These are phyloP conservation scores for Chytriomyces confervae DNA, from an alignment of 192 early-diverging fungal genomes.

Conservation along the genomic window DNA sequence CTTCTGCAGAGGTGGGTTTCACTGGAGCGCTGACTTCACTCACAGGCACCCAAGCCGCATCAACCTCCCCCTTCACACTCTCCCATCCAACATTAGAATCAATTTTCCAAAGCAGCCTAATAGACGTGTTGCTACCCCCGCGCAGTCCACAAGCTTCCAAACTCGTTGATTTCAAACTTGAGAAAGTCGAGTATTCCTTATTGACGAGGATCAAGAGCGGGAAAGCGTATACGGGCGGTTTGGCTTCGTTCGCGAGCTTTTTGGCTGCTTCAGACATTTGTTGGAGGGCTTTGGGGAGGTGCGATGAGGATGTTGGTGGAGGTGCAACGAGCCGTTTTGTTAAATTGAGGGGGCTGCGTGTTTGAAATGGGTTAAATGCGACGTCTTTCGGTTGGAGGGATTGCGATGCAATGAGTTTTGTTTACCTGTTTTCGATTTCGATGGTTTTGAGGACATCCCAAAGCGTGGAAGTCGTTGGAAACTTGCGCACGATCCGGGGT, in stretches of 20 bases:
- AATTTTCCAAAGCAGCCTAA: constrained; percentile 70
- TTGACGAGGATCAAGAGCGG: constrained; percentile 71
- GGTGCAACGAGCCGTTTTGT: constrained; percentile 45
- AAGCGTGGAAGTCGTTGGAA: constrained; percentile 59
- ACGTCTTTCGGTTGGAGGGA: too few species aligned
- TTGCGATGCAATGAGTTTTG: too few species aligned
- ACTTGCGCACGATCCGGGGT: constrained; percentile 68
- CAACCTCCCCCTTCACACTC: constrained; percentile 56
- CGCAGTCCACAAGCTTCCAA: constrained; percentile 71
- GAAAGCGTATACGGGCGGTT: constrained; percentile 53
- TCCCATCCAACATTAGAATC: constrained; percentile 56
- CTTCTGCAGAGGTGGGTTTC: neutral
- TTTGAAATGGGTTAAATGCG: neutral
- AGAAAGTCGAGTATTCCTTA: constrained; percentile 66
- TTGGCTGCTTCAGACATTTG: constrained; percentile 13
- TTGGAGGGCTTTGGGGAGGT: constrained; percentile 24
- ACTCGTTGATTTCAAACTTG: constrained; percentile 68
- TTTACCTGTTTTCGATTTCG: constrained; percentile 45
- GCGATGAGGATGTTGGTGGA: neutral
- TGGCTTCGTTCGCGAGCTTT: neutral
- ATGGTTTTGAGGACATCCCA: constrained; percentile 73
- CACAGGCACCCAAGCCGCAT: constrained; percentile 27
- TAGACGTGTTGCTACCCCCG: constrained; percentile 64
- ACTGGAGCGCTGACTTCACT: neutral
- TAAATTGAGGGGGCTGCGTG: constrained; percentile 61